Conservation (phyloP, 2,329 filamentous ascomycete genomes). For the Aspergillus oerlinghausenensis region DNA sequence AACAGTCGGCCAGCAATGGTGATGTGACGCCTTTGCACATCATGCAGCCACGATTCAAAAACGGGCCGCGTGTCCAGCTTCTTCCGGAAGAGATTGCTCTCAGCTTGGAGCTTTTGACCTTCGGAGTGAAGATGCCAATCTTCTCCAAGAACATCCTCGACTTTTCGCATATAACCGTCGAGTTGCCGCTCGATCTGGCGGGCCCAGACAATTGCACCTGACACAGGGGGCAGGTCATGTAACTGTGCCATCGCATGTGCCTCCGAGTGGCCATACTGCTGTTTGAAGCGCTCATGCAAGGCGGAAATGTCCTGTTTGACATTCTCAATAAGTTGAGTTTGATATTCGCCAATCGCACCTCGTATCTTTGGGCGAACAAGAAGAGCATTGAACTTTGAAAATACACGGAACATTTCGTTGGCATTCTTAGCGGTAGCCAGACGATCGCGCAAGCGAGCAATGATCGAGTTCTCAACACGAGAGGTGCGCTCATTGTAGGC, state of each 20-base stretch:
- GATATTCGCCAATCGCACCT: conserved; percentile 95
- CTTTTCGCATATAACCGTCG: conserved; percentile 95
- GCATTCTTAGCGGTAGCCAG: conserved; percentile 93
- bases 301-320: conserved; percentile 93
- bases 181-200: conserved; percentile 95
- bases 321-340: conserved; percentile 95
- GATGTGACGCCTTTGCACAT: conserved; percentile 82
- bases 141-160: conserved; percentile 93
- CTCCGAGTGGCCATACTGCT: conserved; percentile 97
- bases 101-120: conserved; percentile 85
- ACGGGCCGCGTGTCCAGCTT: conserved; percentile 93
- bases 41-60: conserved; percentile 91
- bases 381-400: conserved; percentile 98
- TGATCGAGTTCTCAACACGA: conserved; percentile 97
- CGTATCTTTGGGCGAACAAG: conserved; percentile 99
- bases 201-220: conserved; percentile 95
- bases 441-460: conserved; percentile 84
- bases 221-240: conserved; percentile 90
- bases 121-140: conserved; percentile 94
- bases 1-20: conserved; percentile 91
- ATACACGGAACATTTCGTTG: conserved; percentile 99
- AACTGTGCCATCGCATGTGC: conserved; percentile 97
- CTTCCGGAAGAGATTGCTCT: conserved; percentile 90
- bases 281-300: conserved; percentile 95
- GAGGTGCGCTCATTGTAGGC: conserved; percentile 97